phyloP scores from a whole-genome alignment of 2,329 filamentous ascomycete species.

The Didymella lethalis region DNA sequence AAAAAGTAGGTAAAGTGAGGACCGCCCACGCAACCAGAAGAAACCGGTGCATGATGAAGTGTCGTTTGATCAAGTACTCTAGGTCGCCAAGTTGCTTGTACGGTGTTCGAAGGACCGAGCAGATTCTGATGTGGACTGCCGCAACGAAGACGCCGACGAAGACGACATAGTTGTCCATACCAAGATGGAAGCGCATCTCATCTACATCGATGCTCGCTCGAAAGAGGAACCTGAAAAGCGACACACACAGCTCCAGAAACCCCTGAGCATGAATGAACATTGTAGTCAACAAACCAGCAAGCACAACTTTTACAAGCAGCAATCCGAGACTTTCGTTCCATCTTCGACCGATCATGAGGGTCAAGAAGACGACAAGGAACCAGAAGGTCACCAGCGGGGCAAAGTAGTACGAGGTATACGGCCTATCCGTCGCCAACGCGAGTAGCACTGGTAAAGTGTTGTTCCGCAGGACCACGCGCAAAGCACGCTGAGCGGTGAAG shows the following conservation, averaged over 20 bases:
- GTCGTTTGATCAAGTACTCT: constrained; percentile 32
- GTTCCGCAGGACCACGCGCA: constrained; percentile 62
- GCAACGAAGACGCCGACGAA: constrained; percentile 65
- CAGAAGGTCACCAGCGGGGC: constrained; percentile 67
- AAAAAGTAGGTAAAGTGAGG: constrained; percentile 44
- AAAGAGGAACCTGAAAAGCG: constrained; percentile 51
- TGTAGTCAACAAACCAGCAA: constrained; percentile 55
- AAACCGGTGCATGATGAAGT: constrained; percentile 25
- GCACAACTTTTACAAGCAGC: constrained; percentile 58
- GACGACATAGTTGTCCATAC: constrained; percentile 63
- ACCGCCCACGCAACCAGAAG: constrained; percentile 31
- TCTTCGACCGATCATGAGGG: constrained; percentile 55
- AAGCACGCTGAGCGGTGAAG: constrained; percentile 63
- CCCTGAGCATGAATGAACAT: constrained; percentile 50
- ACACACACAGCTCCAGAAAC: constrained; percentile 54
- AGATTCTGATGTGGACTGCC: constrained; percentile 47
- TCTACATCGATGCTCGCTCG: constrained; percentile 59
- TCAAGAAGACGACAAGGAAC: constrained; percentile 66
- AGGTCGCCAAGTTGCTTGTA: constrained; percentile 14
- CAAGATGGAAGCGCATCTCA: constrained; percentile 61
- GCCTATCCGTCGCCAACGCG: constrained; percentile 64
- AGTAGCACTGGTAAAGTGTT: constrained; percentile 65
- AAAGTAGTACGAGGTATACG: constrained; percentile 67
- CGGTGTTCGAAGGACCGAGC: constrained; percentile 30
- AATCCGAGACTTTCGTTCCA: constrained; percentile 56